Base-by-base conservation (phyloP, 306 rosid species). In the Trichosanthes cucumerina region DNA sequence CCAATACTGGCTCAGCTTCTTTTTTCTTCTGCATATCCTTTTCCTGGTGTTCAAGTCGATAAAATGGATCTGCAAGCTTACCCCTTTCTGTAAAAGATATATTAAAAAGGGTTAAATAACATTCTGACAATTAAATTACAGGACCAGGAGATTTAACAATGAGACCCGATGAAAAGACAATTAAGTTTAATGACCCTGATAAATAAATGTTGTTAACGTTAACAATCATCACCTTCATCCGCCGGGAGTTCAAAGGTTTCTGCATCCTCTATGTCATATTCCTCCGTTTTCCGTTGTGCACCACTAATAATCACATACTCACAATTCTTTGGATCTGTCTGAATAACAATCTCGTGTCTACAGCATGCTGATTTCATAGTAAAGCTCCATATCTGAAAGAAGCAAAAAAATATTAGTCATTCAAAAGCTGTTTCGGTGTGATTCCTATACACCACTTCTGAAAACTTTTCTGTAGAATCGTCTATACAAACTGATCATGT, bases 21-120 rank as follows among this genome's bases (percentile, higher is more conserved):
- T 90, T 93, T 92, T 90, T 91, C 77, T 90, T 93, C 60, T 89
- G 86, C 89, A 93, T 82, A 85, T 93, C 98, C 77, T 84, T 84
- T 79, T 90, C 98, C 84, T 91, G 93, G 84, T 93, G 98, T 84
- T 93, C 97, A 77, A 93, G 98, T 64, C 92, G 92, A 78, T 90
- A 93, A 90, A 93, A 93, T 79, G 98, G 98, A 90, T 93, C 98
- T 2, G 91, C 88, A n/a, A 93, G 93, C 86, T 87, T 90, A 36
- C 96, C 97, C 65, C 81, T 88, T 84, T 91, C 98, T 93, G 85
- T 6, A 82, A 76, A 19, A 44, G 43, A 39, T 8, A 69, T 16
- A 46, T 72, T 26, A 8, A 47, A 26, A 47, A 7, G 23, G 59
- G n/a, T 70, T 47, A 11, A 26, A 16, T 2, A 71, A 60, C 72